phyloP scores from a whole-genome alignment of 164 flowering plant genomes.

The Echeveria elegans region DNA sequence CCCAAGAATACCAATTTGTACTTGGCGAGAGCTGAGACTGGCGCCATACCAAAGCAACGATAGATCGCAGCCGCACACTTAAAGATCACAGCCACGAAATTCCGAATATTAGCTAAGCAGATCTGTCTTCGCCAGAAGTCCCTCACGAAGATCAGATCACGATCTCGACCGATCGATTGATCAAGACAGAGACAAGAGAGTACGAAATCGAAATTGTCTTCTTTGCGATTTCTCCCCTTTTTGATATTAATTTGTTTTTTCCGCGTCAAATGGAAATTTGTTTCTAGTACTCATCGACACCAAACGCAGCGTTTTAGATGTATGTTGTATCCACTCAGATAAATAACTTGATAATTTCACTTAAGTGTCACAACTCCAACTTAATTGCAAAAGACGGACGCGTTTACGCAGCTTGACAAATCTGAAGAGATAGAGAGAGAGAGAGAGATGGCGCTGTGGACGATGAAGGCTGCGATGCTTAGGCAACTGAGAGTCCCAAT shows the following conservation, averaged over 20 bases:
- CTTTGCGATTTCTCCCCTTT: not conserved
- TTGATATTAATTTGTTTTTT: not conserved
- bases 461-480: slow-evolving; percentile 55
- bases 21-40: not conserved
- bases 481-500: slow-evolving; percentile 64
- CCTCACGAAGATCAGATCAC: not conserved
- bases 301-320: not conserved
- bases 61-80: too few species aligned
- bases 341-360: not conserved
- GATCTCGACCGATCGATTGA: not conserved
- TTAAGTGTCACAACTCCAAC: not conserved
- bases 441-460: slow-evolving; percentile 39
- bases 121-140: not conserved
- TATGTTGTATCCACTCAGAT: too few species aligned
- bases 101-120: not conserved
- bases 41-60: not conserved
- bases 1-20: not conserved
- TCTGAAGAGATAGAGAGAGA: slow-evolving; percentile 9
- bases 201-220: not conserved
- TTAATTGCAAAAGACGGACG: not conserved
- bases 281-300: not conserved
- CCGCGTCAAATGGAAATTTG: not conserved
- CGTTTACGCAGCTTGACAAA: not conserved
- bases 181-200: not conserved
- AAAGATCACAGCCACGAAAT: not conserved